Base-by-base conservation (phyloP, 2,329 filamentous ascomycete genomes). In the Fusarium bactridioides region DNA sequence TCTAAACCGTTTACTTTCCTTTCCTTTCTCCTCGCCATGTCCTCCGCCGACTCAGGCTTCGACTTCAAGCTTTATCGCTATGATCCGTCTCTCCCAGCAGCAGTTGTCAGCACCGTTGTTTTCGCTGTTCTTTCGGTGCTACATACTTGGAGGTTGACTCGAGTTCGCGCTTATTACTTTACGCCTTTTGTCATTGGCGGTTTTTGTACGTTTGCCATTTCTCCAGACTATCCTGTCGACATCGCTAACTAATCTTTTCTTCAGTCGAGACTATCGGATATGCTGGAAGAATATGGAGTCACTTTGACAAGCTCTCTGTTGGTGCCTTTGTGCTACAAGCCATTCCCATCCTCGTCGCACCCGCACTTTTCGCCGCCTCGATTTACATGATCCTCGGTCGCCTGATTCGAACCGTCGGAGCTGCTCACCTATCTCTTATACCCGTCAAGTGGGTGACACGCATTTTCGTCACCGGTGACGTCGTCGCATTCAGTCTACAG, bases 371-470 rank as follows among this genome's bases (percentile, higher is more conserved):
- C 45, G 54, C 64, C 10, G 62, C 64, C 6, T 67, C 64, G 29
- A 67, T 67, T 16, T 67, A 67, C 5, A 67, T 67, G 64, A 67
- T 67, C 4, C 64, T 67, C 29, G 64, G 64, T 4, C 64, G 64
- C 16, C 15, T 67, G 5, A 67, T 67, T 4, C 53, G 62, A 38
- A 67, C 64, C 2, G 45, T 67, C 10, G 62, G 54, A 18, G 64
- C 62, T 2, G 33, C 64, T 1, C 62, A 67, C 1, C 21, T 67
- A 4, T 67, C 63, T 4, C 25, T 67, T 2, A 10, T 67, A 3
- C 64, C 64, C 2, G 64, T 67, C 7, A 57, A 61, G 40, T 67
- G 64, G 64, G 64, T 67, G 4, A 67, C 63, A 23, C 63, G 63
- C 4, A 48, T 67, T 2, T 67, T 67, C 4, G 64, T 67, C 9